These are phyloP conservation scores for Camellia japonica DNA, from an alignment of 148 eudicot genomes.

Conservation along the genomic window DNA sequence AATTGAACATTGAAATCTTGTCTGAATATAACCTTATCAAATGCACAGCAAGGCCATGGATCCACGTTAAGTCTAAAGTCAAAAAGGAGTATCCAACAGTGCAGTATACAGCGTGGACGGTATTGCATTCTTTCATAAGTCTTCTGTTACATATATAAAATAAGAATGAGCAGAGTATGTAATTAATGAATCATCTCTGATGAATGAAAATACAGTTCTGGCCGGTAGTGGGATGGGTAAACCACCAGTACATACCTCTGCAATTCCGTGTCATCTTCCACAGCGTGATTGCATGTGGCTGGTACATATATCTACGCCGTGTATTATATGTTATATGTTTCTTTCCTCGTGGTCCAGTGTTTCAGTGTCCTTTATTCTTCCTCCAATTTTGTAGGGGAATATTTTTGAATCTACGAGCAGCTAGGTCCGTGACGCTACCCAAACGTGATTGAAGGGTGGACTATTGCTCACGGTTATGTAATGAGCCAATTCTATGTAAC, in stretches of 20 bases:
- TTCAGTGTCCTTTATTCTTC: conserved; percentile 2
- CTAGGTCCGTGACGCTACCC: conserved; percentile 43
- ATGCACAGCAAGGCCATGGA: conserved; percentile 76
- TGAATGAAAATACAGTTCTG: conserved; percentile 58
- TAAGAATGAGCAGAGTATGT: background rate
- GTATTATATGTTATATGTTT: background rate
- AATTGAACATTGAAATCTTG: background rate
- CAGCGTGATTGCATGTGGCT: conserved; percentile 74
- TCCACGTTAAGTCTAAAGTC: conserved; percentile 67
- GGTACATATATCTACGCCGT: conserved; percentile 37
- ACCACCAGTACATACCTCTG: conserved; percentile 84
- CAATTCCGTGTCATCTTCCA: conserved; percentile 85
- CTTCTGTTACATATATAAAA: background rate
- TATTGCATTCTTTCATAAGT: conserved; percentile 24
- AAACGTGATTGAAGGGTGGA: conserved; percentile 31
- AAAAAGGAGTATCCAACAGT: conserved; percentile 81
- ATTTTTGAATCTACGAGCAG: conserved; percentile 78
- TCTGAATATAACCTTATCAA: conserved; percentile 7
- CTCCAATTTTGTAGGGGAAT: conserved; percentile 61
- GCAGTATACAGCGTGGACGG: conserved; percentile 86
- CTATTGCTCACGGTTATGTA: background rate
- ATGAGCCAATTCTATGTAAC: background rate
- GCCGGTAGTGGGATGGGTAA: conserved; percentile 92
- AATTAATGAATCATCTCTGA: background rate
- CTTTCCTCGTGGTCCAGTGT: background rate